Evolutionary conservation across 2,329 filamentous ascomycete species (phyloP), one percentile per base, ranked within the genome.

Genomic region (Arachnomyces sp.): DNA sequence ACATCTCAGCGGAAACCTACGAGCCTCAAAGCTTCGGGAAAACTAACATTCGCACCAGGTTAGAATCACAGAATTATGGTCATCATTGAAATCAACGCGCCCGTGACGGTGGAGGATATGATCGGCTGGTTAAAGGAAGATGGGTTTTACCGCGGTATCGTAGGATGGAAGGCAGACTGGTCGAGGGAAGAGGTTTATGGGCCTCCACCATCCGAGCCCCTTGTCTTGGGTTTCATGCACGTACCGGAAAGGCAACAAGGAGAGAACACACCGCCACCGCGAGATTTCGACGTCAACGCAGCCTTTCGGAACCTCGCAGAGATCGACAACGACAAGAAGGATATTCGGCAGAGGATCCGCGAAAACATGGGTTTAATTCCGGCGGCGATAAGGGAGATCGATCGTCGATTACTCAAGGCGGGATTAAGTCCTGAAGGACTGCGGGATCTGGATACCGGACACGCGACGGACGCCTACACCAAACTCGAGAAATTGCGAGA

Each of bases 121-220:
- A 37, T 47, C 15, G n/a, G 42, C 4, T 47, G 44, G 44, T 40
- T 47, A n/a, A 36, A 40, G 29, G 31, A 40, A 5, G 42, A 49
- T 20, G 44, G 47, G 4, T 42, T 44, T 29, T 40, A 45, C 34
- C 34, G 31, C 14, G 38, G 38, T 13, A 11, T 43, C 7, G 36
- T 49, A 11, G 47, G 47, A 12, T 47, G 44, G 42, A 40, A 28
- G 7, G 18, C 32, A n/a, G 18, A 43, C 8, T 41, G 36, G 34
- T 31, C 36, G 7, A 36, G 14, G 12, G 32, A 40, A 13, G 33
- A 39, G n/a, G 15, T 40, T 36, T 20, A 18, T 17, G 28, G 20
- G 25, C 4, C 34, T 7, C 25, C 32, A n/a, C 11, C 13, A 3
- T 13, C 13, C 9, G 9, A 15, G 15, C 20, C 20, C 5, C 20